Percentiles rank a stretch among this genome's conserved stretches.
phyloP scores from a whole-genome alignment of 305 asterid species.

The Fraxinus ornus region DNA sequence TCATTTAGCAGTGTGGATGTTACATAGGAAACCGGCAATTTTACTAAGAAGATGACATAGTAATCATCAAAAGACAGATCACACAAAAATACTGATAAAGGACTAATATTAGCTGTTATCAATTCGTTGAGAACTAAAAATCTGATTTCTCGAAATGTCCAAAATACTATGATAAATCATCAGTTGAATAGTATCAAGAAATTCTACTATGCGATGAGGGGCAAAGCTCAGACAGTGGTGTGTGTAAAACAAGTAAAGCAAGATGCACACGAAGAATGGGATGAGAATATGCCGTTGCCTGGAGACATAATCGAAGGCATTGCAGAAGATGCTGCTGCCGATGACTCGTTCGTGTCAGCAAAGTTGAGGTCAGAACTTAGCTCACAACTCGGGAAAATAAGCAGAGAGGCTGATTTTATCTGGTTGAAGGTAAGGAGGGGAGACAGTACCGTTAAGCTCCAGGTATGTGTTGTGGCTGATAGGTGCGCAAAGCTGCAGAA shows the following conservation, averaged over 20 bases:
- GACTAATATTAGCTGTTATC: conserved; percentile 9
- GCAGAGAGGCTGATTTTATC: conserved; percentile 26
- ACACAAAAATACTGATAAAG: neutral
- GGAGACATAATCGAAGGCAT: conserved; percentile 57
- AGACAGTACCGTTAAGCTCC: conserved; percentile 33
- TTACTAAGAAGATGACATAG: conserved; percentile 26
- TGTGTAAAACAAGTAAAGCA: conserved; percentile 50
- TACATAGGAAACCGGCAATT: conserved; percentile 6
- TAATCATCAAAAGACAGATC: conserved; percentile 27
- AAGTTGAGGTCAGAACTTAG: conserved; percentile 40
- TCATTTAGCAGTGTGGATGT: neutral
- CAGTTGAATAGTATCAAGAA: neutral
- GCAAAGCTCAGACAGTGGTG: conserved; percentile 30
- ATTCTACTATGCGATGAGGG: conserved; percentile 23
- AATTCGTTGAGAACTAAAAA: conserved; percentile 27
- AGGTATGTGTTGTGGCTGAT: conserved; percentile 37
- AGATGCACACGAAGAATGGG: conserved; percentile 43
- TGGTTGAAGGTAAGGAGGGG: conserved; percentile 60
- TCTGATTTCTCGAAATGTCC: conserved; percentile 25
- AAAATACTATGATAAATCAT: too few relatives aligned
- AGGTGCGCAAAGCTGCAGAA: conserved; percentile 35
- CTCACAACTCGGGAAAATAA: conserved; percentile 32
- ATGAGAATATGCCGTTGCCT: conserved; percentile 47
- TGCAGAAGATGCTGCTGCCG: conserved; percentile 27
- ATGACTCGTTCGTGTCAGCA: conserved; percentile 33